Evolutionary conservation across 2,329 filamentous ascomycete genomes (phyloP), one percentile per base, ranked within the genome.

Genomic region (Peltaster fructicola): DNA sequence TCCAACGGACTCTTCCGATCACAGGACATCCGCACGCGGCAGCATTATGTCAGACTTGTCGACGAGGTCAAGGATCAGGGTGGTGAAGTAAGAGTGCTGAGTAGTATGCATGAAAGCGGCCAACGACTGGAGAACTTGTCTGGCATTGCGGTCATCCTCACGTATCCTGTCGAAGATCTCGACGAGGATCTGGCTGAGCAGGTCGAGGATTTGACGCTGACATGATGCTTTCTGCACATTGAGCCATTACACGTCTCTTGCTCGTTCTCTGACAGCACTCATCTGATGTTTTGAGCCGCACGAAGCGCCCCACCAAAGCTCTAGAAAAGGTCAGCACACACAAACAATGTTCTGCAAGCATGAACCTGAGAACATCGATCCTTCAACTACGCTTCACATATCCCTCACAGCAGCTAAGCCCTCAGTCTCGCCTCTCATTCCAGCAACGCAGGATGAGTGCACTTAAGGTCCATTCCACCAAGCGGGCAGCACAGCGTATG

Each of bases 31-130:
- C 64, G 60, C 1, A 73, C 71, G 30, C 63, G 88, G 37, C 78
- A 73, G 46, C 67, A 72, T 34, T 95, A 84, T 61, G 85, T 95
- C 1, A 58, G 57, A 6, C 60, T 95, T 22, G 84, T 95, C 3
- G 85, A 95, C 48, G 73, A 73, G 33, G 85, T 95, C n/a, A 72
- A 72, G 26, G 55, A 60, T 3, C 73, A 81, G 35, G 88, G 85
- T 4, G 88, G 85, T 2, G 82, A 93, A 36, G 79, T 81, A 1
- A 63, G 79, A 26, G 68, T 95, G n/a, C 54, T 95, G 14, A 95
- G 85, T 50, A 84, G 78, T 41, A 76, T 90, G 43, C 85, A 95
- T 50, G 85, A 93, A 56, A 93, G 84, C 48, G 88, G 88, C 1
- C 75, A 76, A 54, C 62, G 82, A 31, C 53, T 98, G 8, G 79